phyloP scores from a whole-genome alignment of 2,329 filamentous ascomycete genomes.

The Hawksworthiomyces lignivorus region DNA sequence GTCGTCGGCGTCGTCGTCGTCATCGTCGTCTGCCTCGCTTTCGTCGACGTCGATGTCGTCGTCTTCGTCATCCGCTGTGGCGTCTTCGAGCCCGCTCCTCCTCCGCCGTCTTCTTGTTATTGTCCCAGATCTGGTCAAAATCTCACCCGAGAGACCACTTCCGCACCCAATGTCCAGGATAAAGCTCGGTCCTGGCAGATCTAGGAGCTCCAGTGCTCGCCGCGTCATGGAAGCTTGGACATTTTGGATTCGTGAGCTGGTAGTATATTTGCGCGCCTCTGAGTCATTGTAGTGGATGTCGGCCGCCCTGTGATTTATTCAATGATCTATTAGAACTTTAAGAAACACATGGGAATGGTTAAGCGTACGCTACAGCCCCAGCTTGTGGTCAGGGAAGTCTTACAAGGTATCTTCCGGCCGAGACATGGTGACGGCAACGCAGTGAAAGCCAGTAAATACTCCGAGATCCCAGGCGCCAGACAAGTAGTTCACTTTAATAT shows the following conservation, averaged over 20 bases:
- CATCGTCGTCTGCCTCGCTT: not conserved
- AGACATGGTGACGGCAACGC: slow-evolving; percentile 73
- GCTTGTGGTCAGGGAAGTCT: too few species aligned
- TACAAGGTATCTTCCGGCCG: slow-evolving; percentile 93
- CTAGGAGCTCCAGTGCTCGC: slow-evolving; percentile 84
- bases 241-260: slow-evolving; percentile 86
- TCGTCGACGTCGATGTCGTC: not conserved
- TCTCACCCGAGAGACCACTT: slow-evolving; percentile 88
- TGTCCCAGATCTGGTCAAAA: slow-evolving; percentile 51
- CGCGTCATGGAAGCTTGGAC: slow-evolving; percentile 94
- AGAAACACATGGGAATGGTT: too few species aligned
- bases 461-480: too few species aligned
- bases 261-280: slow-evolving; percentile 96
- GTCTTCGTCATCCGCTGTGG: not conserved
- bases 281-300: slow-evolving; percentile 96
- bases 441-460: too few species aligned
- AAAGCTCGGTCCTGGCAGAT: slow-evolving; percentile 69
- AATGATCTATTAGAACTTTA: slow-evolving; percentile 16
- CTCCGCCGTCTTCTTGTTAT: slow-evolving; percentile 4
- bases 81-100: not conserved
- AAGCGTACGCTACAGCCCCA: too few species aligned
- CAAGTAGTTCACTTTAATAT: too few species aligned
- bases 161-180: slow-evolving; percentile 97
- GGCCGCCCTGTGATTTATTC: slow-evolving; percentile 81
- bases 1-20: not conserved